Conservation (phyloP, 169 alveolate genomes). For the Condylostoma magnum region DNA sequence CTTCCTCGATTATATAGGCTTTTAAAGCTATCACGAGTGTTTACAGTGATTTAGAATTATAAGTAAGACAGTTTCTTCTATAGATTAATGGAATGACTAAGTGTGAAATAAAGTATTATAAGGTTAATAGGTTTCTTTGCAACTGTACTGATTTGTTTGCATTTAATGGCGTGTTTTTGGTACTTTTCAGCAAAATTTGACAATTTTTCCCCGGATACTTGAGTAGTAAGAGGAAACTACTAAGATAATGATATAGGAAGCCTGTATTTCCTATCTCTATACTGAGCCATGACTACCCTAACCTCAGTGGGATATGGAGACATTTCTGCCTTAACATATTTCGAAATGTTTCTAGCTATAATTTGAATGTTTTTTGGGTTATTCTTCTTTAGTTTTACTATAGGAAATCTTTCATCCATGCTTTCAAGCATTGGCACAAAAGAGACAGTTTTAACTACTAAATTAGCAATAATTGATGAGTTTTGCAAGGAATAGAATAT, state of each 20-base stretch:
- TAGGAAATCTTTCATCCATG: not conserved
- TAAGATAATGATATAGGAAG: not conserved
- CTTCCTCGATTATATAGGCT: slow-evolving; percentile 63
- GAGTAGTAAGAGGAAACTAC: slow-evolving; percentile 38
- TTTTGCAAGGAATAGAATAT: slow-evolving; percentile 1
- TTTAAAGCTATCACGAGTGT: slow-evolving; percentile 48
- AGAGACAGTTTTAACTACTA: not conserved
- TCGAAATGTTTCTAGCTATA: not conserved
- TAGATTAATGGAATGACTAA: not conserved
- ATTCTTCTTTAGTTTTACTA: not conserved
- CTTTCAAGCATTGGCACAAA: slow-evolving; percentile 23
- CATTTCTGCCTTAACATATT: not conserved
- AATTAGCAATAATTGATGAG: not conserved
- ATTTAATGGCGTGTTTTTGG: slow-evolving; percentile 54
- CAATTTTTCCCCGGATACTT: slow-evolving; percentile 49
- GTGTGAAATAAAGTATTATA: slow-evolving; percentile 12
- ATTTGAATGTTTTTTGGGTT: not conserved
- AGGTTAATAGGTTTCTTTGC: slow-evolving; percentile 34
- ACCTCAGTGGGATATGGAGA: not conserved
- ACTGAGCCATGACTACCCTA: not conserved
- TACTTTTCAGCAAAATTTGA: slow-evolving; percentile 49
- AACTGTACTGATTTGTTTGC: slow-evolving; percentile 47
- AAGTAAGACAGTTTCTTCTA: not conserved
- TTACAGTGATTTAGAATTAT: slow-evolving; percentile 8
- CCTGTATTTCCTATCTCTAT: not conserved